Evolutionary conservation across 768 basidiomycete species (phyloP).

Genomic region (Lyophyllum decastes): DNA sequence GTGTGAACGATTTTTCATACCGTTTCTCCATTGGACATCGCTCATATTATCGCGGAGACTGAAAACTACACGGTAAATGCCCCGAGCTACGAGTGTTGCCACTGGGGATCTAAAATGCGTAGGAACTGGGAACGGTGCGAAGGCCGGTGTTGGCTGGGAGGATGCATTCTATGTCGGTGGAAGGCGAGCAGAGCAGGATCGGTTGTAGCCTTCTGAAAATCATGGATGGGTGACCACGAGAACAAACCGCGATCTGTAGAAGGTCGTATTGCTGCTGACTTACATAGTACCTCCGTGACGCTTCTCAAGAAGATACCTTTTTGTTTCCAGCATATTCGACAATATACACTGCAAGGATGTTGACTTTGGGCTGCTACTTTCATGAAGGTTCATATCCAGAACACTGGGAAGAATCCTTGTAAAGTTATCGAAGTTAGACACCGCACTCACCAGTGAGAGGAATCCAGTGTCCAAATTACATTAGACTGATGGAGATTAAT

Average conservation of each 20-base stretch:
- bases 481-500: not conserved
- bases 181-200: not conserved
- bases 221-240: not conserved
- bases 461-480: not conserved
- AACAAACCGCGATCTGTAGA: not conserved
- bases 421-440: not conserved
- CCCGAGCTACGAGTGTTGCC: no score
- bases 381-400: not conserved
- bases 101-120: no score
- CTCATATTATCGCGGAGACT: not conserved
- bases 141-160: no score
- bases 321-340: not conserved
- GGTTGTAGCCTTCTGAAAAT: not conserved
- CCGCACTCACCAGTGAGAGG: not conserved
- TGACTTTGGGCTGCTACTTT: no score
- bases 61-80: not conserved
- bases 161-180: not conserved
- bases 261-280: not conserved
- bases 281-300: not conserved
- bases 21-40: not conserved
- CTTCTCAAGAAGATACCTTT: not conserved
- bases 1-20: not conserved
- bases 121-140: no score
- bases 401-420: not conserved
- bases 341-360: no score